Percentiles rank a stretch among this genome's conserved stretches.
These are phyloP conservation scores for Fusarium domesticum DNA, from an alignment of 2,329 filamentous ascomycete genomes.

Conservation along the genomic window DNA sequence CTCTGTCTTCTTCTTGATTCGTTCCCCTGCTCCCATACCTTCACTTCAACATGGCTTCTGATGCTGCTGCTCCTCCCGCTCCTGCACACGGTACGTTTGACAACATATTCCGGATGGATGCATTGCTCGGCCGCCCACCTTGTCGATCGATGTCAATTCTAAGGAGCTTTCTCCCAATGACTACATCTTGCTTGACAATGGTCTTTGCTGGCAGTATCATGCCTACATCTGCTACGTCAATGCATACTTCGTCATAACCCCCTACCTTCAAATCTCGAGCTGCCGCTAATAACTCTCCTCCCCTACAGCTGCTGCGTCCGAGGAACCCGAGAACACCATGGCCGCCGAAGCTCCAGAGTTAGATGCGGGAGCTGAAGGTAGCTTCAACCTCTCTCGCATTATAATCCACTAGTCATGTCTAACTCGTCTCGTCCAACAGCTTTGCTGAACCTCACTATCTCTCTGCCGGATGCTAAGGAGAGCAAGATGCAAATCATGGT, in stretches of 20 bases:
- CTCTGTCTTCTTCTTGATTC: slow-evolving; percentile 2
- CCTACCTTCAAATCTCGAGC: not conserved
- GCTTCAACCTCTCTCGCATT: slow-evolving; percentile 5
- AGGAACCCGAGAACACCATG: slow-evolving; percentile 27
- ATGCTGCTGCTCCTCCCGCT: slow-evolving; percentile 27
- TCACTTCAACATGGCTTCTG: slow-evolving; percentile 34
- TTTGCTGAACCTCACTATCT: slow-evolving; percentile 65
- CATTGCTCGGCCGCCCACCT: slow-evolving; percentile 18
- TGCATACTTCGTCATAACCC: not conserved
- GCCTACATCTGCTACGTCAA: not conserved
- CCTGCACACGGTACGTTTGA: slow-evolving; percentile 27
- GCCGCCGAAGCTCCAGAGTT: slow-evolving; percentile 27
- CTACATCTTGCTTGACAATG: slow-evolving; percentile 3
- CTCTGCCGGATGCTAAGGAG: slow-evolving; percentile 71
- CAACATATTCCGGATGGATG: slow-evolving; percentile 2
- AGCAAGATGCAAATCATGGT: slow-evolving; percentile 84
- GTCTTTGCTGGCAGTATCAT: not conserved
- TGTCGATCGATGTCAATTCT: slow-evolving; percentile 15
- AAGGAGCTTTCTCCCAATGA: too few species aligned
- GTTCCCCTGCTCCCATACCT: slow-evolving; percentile 12
- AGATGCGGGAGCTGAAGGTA: slow-evolving; percentile 37
- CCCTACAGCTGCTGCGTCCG: slow-evolving; percentile 18
- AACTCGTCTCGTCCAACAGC: slow-evolving; percentile 34
- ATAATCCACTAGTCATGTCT: slow-evolving; percentile 10
- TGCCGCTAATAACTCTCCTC: slow-evolving; percentile 8